These are phyloP conservation scores for Rhodotorula kratochvilovae DNA, from an alignment of 768 basidiomycete species.

Conservation along the genomic window DNA sequence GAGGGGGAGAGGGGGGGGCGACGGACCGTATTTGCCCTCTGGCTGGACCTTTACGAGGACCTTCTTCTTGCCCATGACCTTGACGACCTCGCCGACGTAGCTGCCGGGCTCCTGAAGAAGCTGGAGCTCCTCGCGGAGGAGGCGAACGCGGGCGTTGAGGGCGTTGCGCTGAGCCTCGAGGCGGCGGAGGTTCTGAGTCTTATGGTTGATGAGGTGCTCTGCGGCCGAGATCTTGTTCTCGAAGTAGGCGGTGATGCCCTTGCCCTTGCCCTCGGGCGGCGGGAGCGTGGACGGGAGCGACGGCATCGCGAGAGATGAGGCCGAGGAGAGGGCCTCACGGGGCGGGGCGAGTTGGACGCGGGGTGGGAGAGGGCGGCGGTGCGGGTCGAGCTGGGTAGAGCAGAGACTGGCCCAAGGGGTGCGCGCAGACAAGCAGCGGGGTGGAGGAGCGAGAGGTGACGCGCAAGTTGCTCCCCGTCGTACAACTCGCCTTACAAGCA, in stretches of 20 bases:
- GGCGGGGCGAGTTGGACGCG: background rate
- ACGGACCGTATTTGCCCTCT: conserved; percentile 96
- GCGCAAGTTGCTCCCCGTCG: too few species aligned
- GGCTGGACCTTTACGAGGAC: conserved; percentile 97
- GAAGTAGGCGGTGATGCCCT: conserved; percentile 62
- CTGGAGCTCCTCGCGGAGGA: conserved; percentile 82
- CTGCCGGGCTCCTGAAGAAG: conserved; percentile 89
- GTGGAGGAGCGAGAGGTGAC: background rate
- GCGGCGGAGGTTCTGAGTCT: conserved; percentile 90
- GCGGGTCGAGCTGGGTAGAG: background rate
- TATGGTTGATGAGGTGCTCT: conserved; percentile 88
- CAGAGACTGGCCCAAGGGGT: background rate
- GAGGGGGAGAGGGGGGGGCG: background rate
- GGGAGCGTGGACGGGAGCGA: conserved; percentile 4
- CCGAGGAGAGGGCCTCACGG: background rate
- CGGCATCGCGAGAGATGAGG: conserved; percentile 12
- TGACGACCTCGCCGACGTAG: conserved; percentile 96
- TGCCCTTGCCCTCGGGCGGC: background rate
- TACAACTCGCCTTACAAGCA: too few species aligned
- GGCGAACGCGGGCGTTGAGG: conserved; percentile 84
- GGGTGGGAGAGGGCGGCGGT: background rate
- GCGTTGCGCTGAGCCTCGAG: conserved; percentile 97
- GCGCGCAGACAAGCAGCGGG: background rate
- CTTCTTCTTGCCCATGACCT: conserved; percentile 99
- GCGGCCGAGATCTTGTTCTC: conserved; percentile 92